These are phyloP conservation scores for Podochytrium sp. DNA, from an alignment of 192 early-diverging fungal genomes.

Conservation along the genomic window DNA sequence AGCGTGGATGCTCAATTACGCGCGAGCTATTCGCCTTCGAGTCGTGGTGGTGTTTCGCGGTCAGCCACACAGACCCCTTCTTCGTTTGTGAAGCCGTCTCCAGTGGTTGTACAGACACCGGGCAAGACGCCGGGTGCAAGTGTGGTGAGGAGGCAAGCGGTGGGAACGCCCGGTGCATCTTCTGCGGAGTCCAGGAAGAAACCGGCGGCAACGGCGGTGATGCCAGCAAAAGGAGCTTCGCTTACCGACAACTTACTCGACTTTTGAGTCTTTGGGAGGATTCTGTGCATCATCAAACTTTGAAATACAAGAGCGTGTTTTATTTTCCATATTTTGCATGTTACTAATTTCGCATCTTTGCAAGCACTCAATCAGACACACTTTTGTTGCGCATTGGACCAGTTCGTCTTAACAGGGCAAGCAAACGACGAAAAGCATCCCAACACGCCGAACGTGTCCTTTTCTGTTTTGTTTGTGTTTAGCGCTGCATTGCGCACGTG, in stretches of 20 bases:
- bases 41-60: background rate
- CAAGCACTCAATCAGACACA: too few relatives aligned
- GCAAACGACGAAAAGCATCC: too few relatives aligned
- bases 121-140: background rate
- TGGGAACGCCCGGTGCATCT: background rate
- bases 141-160: background rate
- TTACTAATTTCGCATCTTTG: too few relatives aligned
- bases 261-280: too few relatives aligned
- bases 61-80: background rate
- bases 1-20: conserved; percentile 16
- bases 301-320: too few relatives aligned
- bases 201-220: background rate
- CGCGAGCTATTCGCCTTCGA: conserved; percentile 13
- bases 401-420: too few relatives aligned
- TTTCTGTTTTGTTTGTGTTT: too few relatives aligned
- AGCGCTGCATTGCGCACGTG: too few relatives aligned
- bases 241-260: conserved; percentile 24
- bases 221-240: background rate
- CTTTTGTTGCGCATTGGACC: too few relatives aligned
- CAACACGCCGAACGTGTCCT: too few relatives aligned
- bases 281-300: too few relatives aligned
- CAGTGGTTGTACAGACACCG: background rate
- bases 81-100: background rate
- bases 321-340: too few relatives aligned
- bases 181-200: background rate